Evolutionary conservation across 2,329 filamentous ascomycete species (phyloP), one percentile per base, ranked within the genome.

Genomic region (Cercospora janseana): DNA sequence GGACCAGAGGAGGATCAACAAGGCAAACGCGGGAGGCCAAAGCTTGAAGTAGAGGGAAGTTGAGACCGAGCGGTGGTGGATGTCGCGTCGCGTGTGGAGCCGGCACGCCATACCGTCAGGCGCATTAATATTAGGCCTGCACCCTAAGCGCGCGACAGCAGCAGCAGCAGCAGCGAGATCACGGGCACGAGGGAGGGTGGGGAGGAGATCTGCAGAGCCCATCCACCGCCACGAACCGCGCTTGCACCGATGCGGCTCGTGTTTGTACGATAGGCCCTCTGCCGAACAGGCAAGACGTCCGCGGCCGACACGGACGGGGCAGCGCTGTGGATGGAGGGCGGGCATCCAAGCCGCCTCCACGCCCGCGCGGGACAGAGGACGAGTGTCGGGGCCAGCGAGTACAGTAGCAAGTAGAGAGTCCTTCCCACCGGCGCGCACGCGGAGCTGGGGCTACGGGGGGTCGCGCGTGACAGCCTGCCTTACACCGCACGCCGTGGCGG

Each of bases 81-180:
- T 51, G 51, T 46, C 43, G 34, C 50, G 49, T 50, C 34, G 46
- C 41, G 13, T 46, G 55, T 58, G 55, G 55, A 58, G 55, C 55
- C 55, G 55, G 49, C 44, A 43, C 49, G 49, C 55, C 46, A 54
- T 52, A 50, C 50, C 35, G 48, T 46, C 41, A 49, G n/a, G n/a
- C n/a, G 42, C 44, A 46, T 29, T 27, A 35, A 46, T 41, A 35
- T 26, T 46, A 46, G 37, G 46, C 44, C 47, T n/a, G n/a, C n/a
- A n/a, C n/a, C n/a, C n/a, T n/a, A n/a, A n/a, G n/a, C n/a, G n/a
- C n/a, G n/a, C n/a, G n/a, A n/a, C n/a, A n/a, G n/a, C n/a, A n/a
- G n/a, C n/a, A n/a, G n/a, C n/a, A n/a, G n/a, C n/a, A n/a, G n/a
- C n/a, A n/a, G n/a, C n/a, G n/a, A 52, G 27, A 48, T 57, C 51